Conservation (phyloP, 2,329 filamentous ascomycete species). For the Aspergillaceae sp. region DNA sequence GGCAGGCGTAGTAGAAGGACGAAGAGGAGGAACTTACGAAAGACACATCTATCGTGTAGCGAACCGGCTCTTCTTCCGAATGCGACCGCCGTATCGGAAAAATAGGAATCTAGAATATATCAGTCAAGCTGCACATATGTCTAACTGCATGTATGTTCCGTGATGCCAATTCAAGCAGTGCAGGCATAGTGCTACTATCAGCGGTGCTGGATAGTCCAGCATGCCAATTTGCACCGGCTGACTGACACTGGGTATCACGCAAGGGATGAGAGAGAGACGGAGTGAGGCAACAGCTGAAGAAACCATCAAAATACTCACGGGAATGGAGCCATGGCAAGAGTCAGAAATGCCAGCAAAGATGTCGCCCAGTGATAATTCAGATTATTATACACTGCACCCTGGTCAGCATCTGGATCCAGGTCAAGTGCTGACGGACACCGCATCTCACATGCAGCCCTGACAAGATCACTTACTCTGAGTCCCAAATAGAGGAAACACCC, state of each 20-base stretch:
- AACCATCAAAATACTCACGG: conserved; percentile 29
- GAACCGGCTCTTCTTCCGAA: conserved; percentile 35
- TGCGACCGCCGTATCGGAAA: conserved; percentile 34
- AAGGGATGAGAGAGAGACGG: conserved; percentile 2
- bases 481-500: conserved; percentile 68
- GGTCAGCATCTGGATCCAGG: conserved; percentile 14
- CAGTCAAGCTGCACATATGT: background rate
- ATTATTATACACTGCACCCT: conserved; percentile 36
- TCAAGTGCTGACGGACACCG: conserved; percentile 6
- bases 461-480: conserved; percentile 41
- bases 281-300: background rate
- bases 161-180: too few species aligned
- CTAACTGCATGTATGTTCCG: background rate
- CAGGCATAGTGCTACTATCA: too few species aligned
- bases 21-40: background rate
- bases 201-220: too few species aligned
- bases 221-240: too few species aligned
- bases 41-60: conserved; percentile 15
- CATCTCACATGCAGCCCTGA: conserved; percentile 4
- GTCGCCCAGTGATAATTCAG: conserved; percentile 41
- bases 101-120: conserved; percentile 32
- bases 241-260: background rate
- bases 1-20: background rate
- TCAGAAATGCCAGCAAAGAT: conserved; percentile 36
- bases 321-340: conserved; percentile 37